Percentiles rank a stretch among this genome's conserved stretches.
Evolutionary conservation across 2,329 filamentous ascomycete species (phyloP).

Genomic region (Biscogniauxia sp.): DNA sequence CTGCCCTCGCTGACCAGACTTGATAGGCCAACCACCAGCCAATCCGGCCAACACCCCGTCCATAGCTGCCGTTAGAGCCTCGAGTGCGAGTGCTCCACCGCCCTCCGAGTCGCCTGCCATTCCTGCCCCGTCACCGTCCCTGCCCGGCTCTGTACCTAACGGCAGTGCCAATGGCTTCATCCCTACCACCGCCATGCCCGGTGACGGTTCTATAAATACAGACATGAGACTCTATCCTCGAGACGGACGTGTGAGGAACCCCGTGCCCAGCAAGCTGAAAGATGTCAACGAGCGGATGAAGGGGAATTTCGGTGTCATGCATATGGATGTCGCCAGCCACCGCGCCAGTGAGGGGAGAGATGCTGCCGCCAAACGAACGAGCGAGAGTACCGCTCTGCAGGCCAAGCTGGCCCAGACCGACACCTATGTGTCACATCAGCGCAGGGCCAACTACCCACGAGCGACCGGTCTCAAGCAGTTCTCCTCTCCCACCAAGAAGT

Average conservation of each 20-base stretch:
- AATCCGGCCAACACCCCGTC: conserved; percentile 26
- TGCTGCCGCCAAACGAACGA: conserved; percentile 58
- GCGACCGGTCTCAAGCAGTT: conserved; percentile 30
- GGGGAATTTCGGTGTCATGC: conserved; percentile 63
- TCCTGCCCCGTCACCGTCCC: conserved; percentile 19
- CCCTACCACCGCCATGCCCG: conserved; percentile 10
- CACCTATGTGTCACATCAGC: conserved; percentile 51
- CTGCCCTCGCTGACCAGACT: conserved; percentile 18
- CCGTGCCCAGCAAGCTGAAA: conserved; percentile 61
- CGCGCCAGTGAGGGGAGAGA: conserved; percentile 48
- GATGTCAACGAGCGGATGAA: conserved; percentile 54
- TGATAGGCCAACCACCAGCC: conserved; percentile 28
- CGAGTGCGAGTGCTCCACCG: conserved; percentile 18
- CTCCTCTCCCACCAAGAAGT: conserved; percentile 21
- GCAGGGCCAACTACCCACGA: conserved; percentile 36
- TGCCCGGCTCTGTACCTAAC: conserved; percentile 19
- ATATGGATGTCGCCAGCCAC: conserved; percentile 51
- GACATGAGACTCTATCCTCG: conserved; percentile 32
- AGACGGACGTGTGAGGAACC: conserved; percentile 54
- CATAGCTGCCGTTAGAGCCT: conserved; percentile 15
- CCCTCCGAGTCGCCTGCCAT: conserved; percentile 25
- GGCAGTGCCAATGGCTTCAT: conserved; percentile 21
- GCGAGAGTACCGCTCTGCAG: conserved; percentile 58
- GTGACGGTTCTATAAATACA: conserved; percentile 20
- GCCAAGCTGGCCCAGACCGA: conserved; percentile 55